Evolutionary conservation across 129 eudicot species (phyloP), one percentile per base, ranked within the genome.

Genomic region (Tagetes erecta): DNA sequence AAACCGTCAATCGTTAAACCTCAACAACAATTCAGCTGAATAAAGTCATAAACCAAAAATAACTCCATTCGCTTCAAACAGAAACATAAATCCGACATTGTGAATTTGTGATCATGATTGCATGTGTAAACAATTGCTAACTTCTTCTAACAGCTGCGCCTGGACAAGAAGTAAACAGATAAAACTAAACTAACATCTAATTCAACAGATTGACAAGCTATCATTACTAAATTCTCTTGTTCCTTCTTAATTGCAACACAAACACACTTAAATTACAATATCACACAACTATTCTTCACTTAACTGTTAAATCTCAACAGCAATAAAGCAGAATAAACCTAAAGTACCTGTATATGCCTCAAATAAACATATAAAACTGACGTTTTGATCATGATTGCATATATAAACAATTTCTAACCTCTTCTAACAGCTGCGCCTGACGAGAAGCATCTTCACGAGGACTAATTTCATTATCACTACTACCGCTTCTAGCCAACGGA

Each of bases 341-440:
- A 5, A 37, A 37, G 20, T 50, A 8, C 7, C 33, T 27, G 4
- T n/a, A 70, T 35, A 13, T 36, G 8, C 36, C 74, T 50, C 56
- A 50, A 12, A 64, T 12, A 27, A 55, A 33, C 3, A 76, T 36
- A 12, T 5, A 53, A 42, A 20, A 5, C 10, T 12, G 0, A 33
- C 37, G 14, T 30, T 40, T 53, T 42, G 34, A 20, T 12, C 36
- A 51, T 67, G 35, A 76, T 34, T 34, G n/a, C 20, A 38, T 68
- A 56, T 38, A 30, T 76, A 45, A 67, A 20, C 53, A 71, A 51
- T 53, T 52, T 39, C 65, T 66, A n/a, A 90, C 98, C 97, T 93
- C 97, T 77, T 88, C 89, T 72, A 76, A 71, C 13, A 93, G 88
- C 89, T 86, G 96, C 57, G 97, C 84, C 73, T 90, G 92, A 34